Base-by-base conservation (phyloP, 139 green algal genomes). In the Marvania coccoides region DNA sequence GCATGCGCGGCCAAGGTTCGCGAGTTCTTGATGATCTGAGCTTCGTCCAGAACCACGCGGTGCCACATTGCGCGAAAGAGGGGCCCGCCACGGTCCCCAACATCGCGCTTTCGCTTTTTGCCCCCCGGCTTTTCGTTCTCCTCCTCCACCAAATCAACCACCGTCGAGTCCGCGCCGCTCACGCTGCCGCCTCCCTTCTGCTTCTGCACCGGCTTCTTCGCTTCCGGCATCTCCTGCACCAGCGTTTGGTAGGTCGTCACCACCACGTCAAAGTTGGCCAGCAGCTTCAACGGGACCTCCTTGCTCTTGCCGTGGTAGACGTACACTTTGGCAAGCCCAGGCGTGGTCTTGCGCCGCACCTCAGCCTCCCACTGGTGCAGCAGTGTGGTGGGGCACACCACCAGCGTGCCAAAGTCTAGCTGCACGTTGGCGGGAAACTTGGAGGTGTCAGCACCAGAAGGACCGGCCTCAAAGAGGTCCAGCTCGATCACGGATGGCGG, bases 211-310 rank as follows among this genome's bases (percentile, higher is more conserved):
- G n/a, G 14, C 62, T n/a, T 45, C 26, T 10, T 37, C 33, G 69
- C 67, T 2, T 45, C 60, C 65, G 62, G 73, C 34, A 45, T 76
- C 72, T 70, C 81, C 60, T 55, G 71, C 0, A 75, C 77, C 53
- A 97, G 67, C 7, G 82, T 96, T 42, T 79, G 75, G 69, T 95
- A 97, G 1, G 92, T 97, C 15, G 90, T 97, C n/a, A 96, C 67
- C 19, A 97, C 90, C 28, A 94, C 78, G 12, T 63, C 76, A 64
- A 86, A 90, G 10, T 31, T 15, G 26, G 74, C 64, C 19, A 96
- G 72, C 14, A 54, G 48, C 14, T 53, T n/a, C 1, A 60, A 7
- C 31, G 63, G 58, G 19, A 65, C 29, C 24, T 14, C 42, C 79
- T 83, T 64, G 78, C 79, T 71, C 67, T 88, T 90, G 48, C 86